These are phyloP conservation scores for Neopestalotiopsis clavispora DNA, from an alignment of 2,329 filamentous ascomycete species.

Conservation along the genomic window DNA sequence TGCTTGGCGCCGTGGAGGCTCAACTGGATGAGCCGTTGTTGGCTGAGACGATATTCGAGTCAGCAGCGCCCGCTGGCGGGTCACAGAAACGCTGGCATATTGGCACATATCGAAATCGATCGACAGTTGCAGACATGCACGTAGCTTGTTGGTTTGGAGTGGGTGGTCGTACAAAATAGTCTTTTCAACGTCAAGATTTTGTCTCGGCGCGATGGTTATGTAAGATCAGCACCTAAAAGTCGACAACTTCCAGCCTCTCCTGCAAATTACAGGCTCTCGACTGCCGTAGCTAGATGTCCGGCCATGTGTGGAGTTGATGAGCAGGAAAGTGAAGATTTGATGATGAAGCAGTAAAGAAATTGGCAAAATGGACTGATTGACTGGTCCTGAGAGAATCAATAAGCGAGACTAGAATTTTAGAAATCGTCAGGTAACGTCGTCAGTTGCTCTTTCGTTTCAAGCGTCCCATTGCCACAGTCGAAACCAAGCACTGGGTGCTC, in stretches of 20 bases:
- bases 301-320: no score
- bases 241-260: neutral
- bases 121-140: neutral
- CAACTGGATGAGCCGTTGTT: constrained; percentile 12
- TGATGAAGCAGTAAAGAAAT: neutral
- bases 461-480: neutral
- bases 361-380: neutral
- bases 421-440: neutral
- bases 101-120: neutral
- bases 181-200: neutral
- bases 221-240: constrained; percentile 1
- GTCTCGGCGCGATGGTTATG: neutral
- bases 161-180: neutral
- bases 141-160: no score
- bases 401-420: neutral
- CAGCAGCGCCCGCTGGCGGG: neutral
- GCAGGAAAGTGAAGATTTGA: neutral
- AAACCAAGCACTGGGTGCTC: neutral
- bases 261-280: neutral
- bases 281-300: no score
- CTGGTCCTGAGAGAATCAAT: neutral
- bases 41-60: constrained; percentile 6
- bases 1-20: constrained; percentile 15
- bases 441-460: neutral
- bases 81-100: neutral